Evolutionary conservation across 2,329 filamentous ascomycete genomes (phyloP).

Genomic region (Colletotrichum gigasporum): DNA sequence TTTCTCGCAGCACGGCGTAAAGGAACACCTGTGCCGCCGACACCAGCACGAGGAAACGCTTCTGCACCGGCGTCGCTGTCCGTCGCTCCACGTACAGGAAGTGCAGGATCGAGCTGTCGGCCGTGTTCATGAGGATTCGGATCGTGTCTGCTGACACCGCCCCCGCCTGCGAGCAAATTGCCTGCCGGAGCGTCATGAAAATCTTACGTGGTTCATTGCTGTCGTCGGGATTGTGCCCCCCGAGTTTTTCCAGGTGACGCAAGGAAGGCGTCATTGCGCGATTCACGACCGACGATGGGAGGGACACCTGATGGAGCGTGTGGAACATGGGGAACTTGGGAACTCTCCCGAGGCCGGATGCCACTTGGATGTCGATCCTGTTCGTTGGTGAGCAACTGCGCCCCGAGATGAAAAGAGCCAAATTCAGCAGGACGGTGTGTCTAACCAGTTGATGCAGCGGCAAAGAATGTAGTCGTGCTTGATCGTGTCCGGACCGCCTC

Average conservation of each 20-base stretch:
- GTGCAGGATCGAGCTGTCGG: constrained; percentile 30
- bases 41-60: constrained; percentile 18
- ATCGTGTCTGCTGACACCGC: constrained; percentile 28
- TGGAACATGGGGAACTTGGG: constrained; percentile 33
- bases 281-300: constrained; percentile 14
- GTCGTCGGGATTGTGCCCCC: constrained; percentile 11
- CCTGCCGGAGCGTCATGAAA: constrained; percentile 26
- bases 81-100: constrained; percentile 24
- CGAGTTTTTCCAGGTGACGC: constrained; percentile 21
- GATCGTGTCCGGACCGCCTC: constrained; percentile 29
- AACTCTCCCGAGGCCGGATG: constrained; percentile 29
- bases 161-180: constrained; percentile 18
- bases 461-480: constrained; percentile 33
- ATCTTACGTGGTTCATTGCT: constrained; percentile 16
- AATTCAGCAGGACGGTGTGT: no score
- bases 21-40: constrained; percentile 32
- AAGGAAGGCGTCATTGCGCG: constrained; percentile 23
- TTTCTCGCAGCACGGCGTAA: constrained; percentile 27
- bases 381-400: background rate
- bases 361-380: constrained; percentile 32
- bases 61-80: constrained; percentile 12
- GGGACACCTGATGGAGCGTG: constrained; percentile 30
- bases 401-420: background rate
- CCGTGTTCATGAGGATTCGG: constrained; percentile 33
- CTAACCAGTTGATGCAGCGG: constrained; percentile 32